Percentiles rank a stretch among this genome's conserved stretches.
These are phyloP conservation scores for Lagenaria siceraria DNA, from an alignment of 306 rosid species.

Conservation along the genomic window DNA sequence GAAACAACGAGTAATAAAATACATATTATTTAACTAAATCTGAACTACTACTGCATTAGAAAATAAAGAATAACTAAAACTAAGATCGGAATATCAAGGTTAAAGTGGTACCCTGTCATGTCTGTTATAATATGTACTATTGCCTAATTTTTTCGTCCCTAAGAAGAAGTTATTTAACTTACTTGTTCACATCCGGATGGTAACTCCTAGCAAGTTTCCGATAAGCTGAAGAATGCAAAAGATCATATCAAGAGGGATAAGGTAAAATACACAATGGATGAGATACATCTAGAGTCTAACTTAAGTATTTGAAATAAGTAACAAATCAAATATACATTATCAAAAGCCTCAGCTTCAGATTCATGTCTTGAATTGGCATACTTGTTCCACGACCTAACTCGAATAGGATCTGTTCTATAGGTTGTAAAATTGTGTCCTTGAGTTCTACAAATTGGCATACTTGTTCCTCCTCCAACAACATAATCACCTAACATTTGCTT, in stretches of 20 bases:
- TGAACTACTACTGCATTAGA: neutral
- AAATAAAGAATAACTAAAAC: neutral
- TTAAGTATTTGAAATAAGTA: neutral
- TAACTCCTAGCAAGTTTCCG: slow-evolving; percentile 90
- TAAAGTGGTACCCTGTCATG: neutral
- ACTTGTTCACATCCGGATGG: slow-evolving; percentile 99
- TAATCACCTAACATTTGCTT: neutral
- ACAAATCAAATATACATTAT: neutral
- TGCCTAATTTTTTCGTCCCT: neutral
- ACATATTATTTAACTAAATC: neutral
- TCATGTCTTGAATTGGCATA: neutral
- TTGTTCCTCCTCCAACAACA: neutral
- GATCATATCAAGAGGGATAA: neutral
- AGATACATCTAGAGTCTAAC: neutral
- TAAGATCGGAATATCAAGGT: neutral
- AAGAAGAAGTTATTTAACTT: slow-evolving; percentile 15
- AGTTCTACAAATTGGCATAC: neutral
- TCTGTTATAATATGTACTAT: neutral
- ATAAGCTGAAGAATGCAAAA: slow-evolving; percentile 57
- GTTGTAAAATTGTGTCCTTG: too few species aligned
- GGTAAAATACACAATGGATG: neutral
- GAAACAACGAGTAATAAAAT: slow-evolving; percentile 3
- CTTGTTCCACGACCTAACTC: too few species aligned
- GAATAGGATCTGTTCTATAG: too few species aligned
- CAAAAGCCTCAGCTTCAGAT: neutral